A percentile compares a stretch with the other conserved stretches of the same genome.
Evolutionary conservation across 2,329 filamentous ascomycete species (phyloP).

Genomic region (Aspergillus neoniger): DNA sequence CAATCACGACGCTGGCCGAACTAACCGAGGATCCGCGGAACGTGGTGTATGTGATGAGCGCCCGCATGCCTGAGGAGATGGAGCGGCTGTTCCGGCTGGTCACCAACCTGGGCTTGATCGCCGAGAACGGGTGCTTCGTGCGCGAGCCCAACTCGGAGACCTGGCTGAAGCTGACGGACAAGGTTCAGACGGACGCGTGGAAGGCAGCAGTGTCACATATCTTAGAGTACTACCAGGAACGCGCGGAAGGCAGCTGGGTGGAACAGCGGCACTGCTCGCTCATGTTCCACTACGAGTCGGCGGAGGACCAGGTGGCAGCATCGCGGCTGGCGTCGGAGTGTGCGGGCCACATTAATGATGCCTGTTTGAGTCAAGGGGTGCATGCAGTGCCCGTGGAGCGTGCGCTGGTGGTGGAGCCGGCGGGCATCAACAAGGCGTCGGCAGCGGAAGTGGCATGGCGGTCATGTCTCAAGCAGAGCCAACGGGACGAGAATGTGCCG

Average conservation of each 20-base stretch:
- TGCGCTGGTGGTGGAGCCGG: conserved; percentile 79
- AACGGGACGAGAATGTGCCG: conserved; percentile 39
- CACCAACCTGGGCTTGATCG: conserved; percentile 82
- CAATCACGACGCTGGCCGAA: conserved; percentile 79
- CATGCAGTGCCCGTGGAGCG: conserved; percentile 80
- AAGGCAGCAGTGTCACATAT: conserved; percentile 81
- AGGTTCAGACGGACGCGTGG: conserved; percentile 71
- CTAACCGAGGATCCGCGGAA: conserved; percentile 78
- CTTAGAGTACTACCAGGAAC: conserved; percentile 84
- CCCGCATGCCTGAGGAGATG: conserved; percentile 81
- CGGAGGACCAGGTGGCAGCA: conserved; percentile 74
- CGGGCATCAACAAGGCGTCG: conserved; percentile 83
- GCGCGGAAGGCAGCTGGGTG: conserved; percentile 82
- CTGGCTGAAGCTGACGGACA: conserved; percentile 79
- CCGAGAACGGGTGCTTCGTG: conserved; percentile 92
- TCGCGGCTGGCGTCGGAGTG: conserved; percentile 83
- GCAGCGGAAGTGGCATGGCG: conserved; percentile 75
- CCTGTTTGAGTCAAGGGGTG: conserved; percentile 78
- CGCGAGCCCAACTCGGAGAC: conserved; percentile 66
- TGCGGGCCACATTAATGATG: conserved; percentile 92
- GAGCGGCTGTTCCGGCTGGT: conserved; percentile 83
- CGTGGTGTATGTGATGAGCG: conserved; percentile 91
- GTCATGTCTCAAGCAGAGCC: conserved; percentile 60
- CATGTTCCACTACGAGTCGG: conserved; percentile 84
- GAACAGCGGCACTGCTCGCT: conserved; percentile 91